These are phyloP conservation scores for Amanita rimosa DNA, from an alignment of 768 basidiomycete genomes.

Conservation along the genomic window DNA sequence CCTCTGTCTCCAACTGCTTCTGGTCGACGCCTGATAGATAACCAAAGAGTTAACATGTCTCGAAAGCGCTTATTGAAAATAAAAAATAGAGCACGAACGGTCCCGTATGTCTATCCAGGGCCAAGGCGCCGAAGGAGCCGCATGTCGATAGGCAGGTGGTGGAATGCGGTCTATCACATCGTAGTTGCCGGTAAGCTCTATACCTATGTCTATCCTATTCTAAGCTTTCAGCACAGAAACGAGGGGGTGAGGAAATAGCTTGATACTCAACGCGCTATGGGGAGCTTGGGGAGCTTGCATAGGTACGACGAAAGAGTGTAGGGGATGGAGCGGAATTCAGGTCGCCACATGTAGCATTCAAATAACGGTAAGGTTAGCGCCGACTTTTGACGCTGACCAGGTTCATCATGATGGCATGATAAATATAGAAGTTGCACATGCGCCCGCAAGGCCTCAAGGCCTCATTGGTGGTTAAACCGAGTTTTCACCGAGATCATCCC, in stretches of 20 bases:
- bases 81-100: slow-evolving; percentile 12
- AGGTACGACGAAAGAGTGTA: neutral
- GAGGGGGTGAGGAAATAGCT: neutral
- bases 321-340: neutral
- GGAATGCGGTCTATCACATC: slow-evolving; percentile 9
- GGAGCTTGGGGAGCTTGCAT: neutral
- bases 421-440: neutral
- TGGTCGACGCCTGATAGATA: slow-evolving; percentile 18
- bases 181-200: neutral
- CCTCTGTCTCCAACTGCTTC: slow-evolving; percentile 20
- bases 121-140: slow-evolving; percentile 37
- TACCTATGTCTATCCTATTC: neutral
- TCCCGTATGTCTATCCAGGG: slow-evolving; percentile 33
- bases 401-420: neutral
- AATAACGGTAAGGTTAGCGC: neutral
- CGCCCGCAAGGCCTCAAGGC: neutral
- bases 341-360: neutral
- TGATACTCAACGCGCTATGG: neutral
- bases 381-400: neutral
- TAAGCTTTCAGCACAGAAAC: neutral
- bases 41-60: too few relatives aligned
- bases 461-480: neutral
- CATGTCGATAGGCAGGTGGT: slow-evolving; percentile 31
- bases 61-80: too few relatives aligned
- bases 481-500: neutral